Conservation (phyloP, 2,329 filamentous ascomycete genomes). For the Rhinocladiella mackenziei region DNA sequence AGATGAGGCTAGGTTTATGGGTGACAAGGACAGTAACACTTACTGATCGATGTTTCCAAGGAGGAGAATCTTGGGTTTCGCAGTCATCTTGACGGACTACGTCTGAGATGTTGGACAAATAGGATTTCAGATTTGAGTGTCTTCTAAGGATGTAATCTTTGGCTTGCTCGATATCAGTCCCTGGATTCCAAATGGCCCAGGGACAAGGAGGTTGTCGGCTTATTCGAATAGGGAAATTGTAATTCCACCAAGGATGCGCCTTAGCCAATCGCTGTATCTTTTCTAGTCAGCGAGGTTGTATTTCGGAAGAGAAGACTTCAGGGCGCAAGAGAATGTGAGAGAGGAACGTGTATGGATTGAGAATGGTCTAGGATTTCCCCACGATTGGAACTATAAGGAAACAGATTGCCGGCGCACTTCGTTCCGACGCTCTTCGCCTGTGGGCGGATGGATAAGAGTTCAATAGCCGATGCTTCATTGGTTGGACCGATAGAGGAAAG, state of each 20-base stretch:
- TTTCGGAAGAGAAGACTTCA: no score
- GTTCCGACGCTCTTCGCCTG: not conserved
- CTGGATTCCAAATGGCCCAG: no score
- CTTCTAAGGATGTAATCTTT: no score
- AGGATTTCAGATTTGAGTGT: not conserved
- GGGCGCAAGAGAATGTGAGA: no score
- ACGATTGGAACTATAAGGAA: not conserved
- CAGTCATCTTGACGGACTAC: conserved; percentile 9
- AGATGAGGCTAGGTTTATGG: no score
- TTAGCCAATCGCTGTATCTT: no score
- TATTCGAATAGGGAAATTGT: no score
- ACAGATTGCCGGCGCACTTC: conserved; percentile 5
- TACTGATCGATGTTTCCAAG: conserved; percentile 63
- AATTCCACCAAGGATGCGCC: no score
- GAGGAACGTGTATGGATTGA: no score
- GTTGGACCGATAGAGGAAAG: not conserved
- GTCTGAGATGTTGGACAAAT: not conserved
- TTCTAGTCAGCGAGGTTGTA: no score
- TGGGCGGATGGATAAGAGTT: not conserved
- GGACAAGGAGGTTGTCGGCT: no score
- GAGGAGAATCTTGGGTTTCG: conserved; percentile 58
- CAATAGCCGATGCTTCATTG: not conserved
- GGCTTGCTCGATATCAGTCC: not conserved
- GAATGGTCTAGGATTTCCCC: not conserved
- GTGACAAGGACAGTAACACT: no score